A percentile compares a stretch with the other conserved stretches of the same genome.
These are phyloP conservation scores for Yamadazyma tumulicola DNA, from an alignment of 805 yeast genomes.

Conservation along the genomic window DNA sequence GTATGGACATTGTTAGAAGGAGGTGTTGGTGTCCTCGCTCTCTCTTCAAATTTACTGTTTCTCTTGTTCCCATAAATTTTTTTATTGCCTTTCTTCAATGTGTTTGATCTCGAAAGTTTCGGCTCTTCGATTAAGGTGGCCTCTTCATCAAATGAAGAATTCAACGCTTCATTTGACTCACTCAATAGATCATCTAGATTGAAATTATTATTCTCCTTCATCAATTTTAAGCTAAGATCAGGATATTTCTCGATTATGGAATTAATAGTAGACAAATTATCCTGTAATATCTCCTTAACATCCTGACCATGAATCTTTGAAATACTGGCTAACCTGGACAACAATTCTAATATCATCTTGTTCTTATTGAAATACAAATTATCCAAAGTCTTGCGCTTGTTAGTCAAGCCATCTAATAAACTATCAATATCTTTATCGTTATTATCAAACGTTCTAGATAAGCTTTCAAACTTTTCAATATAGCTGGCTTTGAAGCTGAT, in stretches of 20 bases:
- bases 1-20: slow-evolving; percentile 14
- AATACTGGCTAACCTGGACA: slow-evolving; percentile 41
- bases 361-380: slow-evolving; percentile 46
- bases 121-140: slow-evolving; percentile 20
- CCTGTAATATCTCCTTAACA: slow-evolving; percentile 40
- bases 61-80: slow-evolving; percentile 30
- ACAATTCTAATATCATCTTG: slow-evolving; percentile 37
- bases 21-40: slow-evolving; percentile 26
- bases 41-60: slow-evolving; percentile 27
- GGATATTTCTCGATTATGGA: slow-evolving; percentile 34
- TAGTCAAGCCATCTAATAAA: slow-evolving; percentile 46
- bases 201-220: slow-evolving; percentile 16
- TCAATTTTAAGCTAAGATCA: slow-evolving; percentile 29
- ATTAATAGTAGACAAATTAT: slow-evolving; percentile 45
- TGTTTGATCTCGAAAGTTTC: slow-evolving; percentile 14
- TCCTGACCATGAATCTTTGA: slow-evolving; percentile 50
- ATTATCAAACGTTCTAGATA: slow-evolving; percentile 33
- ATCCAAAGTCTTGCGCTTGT: slow-evolving; percentile 48
- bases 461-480: slow-evolving; percentile 29
- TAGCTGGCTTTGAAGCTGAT: slow-evolving; percentile 34
- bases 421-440: slow-evolving; percentile 50
- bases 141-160: slow-evolving; percentile 33
- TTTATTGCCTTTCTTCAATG: slow-evolving; percentile 18
- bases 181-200: slow-evolving; percentile 32
- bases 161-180: slow-evolving; percentile 30